A percentile compares a stretch with the other conserved stretches of the same genome.
Conservation (phyloP, 2,329 filamentous ascomycete species). For the Dothidotthia symphoricarpi region DNA sequence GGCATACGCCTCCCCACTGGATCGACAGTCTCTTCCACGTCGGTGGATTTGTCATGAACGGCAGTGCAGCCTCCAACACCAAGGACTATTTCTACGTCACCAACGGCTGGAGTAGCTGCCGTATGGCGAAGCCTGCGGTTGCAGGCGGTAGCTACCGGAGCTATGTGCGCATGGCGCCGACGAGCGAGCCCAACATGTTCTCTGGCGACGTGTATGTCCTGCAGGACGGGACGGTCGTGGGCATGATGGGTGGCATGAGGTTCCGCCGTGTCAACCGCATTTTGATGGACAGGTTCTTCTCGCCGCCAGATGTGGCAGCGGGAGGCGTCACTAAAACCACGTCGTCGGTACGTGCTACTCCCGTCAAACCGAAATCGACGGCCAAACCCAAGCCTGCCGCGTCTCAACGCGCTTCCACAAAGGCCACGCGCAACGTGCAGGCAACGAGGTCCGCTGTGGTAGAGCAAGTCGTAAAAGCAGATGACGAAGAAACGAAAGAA, state of each 20-base stretch:
- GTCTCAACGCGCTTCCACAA: no score
- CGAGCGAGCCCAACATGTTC: neutral
- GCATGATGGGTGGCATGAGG: neutral
- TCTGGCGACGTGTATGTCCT: neutral
- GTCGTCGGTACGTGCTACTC: no score
- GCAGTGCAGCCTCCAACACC: conserved; percentile 5
- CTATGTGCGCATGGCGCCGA: conserved; percentile 12
- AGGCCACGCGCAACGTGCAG: no score
- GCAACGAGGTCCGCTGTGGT: no score
- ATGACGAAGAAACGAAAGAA: no score
- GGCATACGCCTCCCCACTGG: conserved; percentile 9
- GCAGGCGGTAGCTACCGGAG: conserved; percentile 5
- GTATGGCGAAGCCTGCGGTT: conserved; percentile 2
- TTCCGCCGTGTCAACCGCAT: no score
- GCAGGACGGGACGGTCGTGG: neutral
- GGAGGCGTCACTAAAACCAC: no score
- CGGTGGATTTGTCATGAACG: conserved; percentile 18
- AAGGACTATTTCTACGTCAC: conserved; percentile 6
- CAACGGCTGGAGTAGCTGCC: conserved; percentile 15
- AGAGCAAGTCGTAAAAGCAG: no score
- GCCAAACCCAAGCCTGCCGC: no score
- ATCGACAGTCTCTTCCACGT: conserved; percentile 19
- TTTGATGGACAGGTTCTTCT: no score
- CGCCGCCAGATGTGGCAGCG: no score
- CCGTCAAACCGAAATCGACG: no score